A percentile compares a stretch with the other conserved stretches of the same genome.
Conservation (phyloP, 2,329 filamentous ascomycete genomes). For the Alternaria sp. region DNA sequence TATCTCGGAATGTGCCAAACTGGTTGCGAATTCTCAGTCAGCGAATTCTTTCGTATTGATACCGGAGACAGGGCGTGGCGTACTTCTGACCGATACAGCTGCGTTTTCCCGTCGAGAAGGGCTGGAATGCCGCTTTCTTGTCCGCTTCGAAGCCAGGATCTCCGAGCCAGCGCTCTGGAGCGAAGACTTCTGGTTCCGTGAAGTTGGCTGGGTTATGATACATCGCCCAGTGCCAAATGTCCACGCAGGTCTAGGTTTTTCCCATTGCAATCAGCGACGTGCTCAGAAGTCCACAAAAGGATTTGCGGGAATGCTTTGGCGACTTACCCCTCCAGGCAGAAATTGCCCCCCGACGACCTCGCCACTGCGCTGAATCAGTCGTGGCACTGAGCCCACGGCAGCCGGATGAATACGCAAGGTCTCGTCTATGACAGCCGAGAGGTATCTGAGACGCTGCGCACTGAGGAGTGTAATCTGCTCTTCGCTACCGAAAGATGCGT, state of each 20-base stretch:
- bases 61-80: not conserved
- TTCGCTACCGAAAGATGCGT: slow-evolving; percentile 21
- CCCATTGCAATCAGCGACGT: not conserved
- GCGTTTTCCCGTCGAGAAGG: slow-evolving; percentile 1
- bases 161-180: not conserved
- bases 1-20: slow-evolving; percentile 2
- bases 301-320: not conserved
- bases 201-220: slow-evolving; percentile 9
- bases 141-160: not conserved
- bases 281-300: not conserved
- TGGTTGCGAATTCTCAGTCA: not conserved
- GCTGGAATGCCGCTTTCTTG: not conserved
- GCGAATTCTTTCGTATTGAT: not conserved
- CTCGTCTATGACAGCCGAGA: slow-evolving; percentile 27
- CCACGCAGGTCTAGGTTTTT: not conserved
- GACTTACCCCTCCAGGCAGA: not conserved
- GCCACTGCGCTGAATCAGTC: slow-evolving; percentile 3
- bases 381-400: slow-evolving; percentile 9
- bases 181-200: not conserved
- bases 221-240: slow-evolving; percentile 7
- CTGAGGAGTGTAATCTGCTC: slow-evolving; percentile 36
- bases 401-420: slow-evolving; percentile 42
- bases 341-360: slow-evolving; percentile 1
- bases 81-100: not conserved
- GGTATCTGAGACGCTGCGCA: slow-evolving; percentile 24